A percentile compares a stretch with the other conserved stretches of the same genome.
Evolutionary conservation across 2,329 filamentous ascomycete genomes (phyloP).

Genomic region (Colletotrichum sp.): DNA sequence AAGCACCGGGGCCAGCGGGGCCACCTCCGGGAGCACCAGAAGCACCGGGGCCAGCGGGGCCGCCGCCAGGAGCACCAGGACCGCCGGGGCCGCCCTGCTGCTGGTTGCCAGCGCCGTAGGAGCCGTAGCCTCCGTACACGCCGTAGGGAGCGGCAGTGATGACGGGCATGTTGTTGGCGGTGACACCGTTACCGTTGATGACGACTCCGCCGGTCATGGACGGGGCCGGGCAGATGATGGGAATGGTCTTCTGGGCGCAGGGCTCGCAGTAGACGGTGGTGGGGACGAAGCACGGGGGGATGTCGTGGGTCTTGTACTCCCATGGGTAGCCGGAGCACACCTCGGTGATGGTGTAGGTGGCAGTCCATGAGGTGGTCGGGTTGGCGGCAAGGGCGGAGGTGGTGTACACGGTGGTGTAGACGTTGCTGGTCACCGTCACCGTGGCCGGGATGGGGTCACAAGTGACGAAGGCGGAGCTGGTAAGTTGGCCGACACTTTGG

Average conservation of each 20-base stretch:
- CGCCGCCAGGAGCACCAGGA: neutral
- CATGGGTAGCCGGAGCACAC: conserved; percentile 34
- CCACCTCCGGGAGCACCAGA: neutral
- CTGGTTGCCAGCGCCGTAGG: neutral
- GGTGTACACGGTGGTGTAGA: conserved; percentile 43
- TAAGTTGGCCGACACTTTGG: conserved; percentile 29
- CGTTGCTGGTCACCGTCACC: conserved; percentile 25
- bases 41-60: neutral
- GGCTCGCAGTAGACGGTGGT: conserved; percentile 39
- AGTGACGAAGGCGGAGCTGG: conserved; percentile 32
- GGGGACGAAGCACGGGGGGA: conserved; percentile 43
- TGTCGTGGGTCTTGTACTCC: conserved; percentile 30
- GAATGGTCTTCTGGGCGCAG: conserved; percentile 34
- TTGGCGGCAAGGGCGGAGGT: conserved; percentile 41
- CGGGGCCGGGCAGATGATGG: conserved; percentile 42
- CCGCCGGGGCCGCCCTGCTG: neutral
- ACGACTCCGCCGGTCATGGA: conserved; percentile 32
- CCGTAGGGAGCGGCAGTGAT: conserved; percentile 4
- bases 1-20: neutral
- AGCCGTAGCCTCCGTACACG: neutral
- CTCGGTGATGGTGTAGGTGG: conserved; percentile 46
- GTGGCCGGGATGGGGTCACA: conserved; percentile 28
- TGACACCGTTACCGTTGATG: conserved; percentile 41
- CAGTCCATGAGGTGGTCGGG: conserved; percentile 40
- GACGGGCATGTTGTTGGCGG: conserved; percentile 28